Conservation (phyloP, 2,329 filamentous ascomycete genomes). For the Penicillium occitanis region DNA sequence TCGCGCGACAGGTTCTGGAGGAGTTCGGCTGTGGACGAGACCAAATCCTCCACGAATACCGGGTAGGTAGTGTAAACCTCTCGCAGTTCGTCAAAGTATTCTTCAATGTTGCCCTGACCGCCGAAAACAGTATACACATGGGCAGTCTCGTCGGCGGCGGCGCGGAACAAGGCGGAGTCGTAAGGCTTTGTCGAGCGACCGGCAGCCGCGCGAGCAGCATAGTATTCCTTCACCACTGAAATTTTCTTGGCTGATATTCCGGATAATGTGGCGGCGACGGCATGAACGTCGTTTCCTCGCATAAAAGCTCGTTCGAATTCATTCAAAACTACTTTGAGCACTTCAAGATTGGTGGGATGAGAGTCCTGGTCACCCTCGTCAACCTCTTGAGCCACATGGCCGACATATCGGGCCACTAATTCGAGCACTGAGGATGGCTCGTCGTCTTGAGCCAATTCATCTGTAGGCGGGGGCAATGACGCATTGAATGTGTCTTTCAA, state of each 20-base stretch:
- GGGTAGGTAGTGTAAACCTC: slow-evolving; percentile 90
- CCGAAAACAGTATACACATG: slow-evolving; percentile 93
- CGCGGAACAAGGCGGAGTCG: slow-evolving; percentile 87
- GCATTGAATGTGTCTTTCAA: slow-evolving; percentile 87
- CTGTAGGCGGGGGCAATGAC: slow-evolving; percentile 84
- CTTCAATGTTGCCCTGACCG: slow-evolving; percentile 97
- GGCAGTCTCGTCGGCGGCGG: slow-evolving; percentile 78
- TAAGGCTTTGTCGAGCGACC: slow-evolving; percentile 87
- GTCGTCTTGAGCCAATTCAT: slow-evolving; percentile 96
- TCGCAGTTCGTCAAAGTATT: slow-evolving; percentile 97
- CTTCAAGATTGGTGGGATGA: slow-evolving; percentile 85
- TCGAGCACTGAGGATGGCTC: slow-evolving; percentile 96
- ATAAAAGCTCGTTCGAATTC: slow-evolving; percentile 97
- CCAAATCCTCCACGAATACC: slow-evolving; percentile 82
- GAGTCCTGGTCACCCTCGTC: slow-evolving; percentile 89
- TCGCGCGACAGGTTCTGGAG: slow-evolving; percentile 83
- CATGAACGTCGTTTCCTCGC: slow-evolving; percentile 93
- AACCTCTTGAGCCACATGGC: slow-evolving; percentile 82
- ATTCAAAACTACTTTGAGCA: slow-evolving; percentile 86
- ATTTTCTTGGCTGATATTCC: slow-evolving; percentile 94
- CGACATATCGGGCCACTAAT: slow-evolving; percentile 89
- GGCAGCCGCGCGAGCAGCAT: slow-evolving; percentile 77
- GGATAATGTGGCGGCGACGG: slow-evolving; percentile 77
- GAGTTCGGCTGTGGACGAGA: slow-evolving; percentile 77
- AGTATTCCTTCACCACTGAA: slow-evolving; percentile 86